Evolutionary conservation across 768 basidiomycete genomes (phyloP), one percentile per base, ranked within the genome.

Genomic region (Suillus placidus): DNA sequence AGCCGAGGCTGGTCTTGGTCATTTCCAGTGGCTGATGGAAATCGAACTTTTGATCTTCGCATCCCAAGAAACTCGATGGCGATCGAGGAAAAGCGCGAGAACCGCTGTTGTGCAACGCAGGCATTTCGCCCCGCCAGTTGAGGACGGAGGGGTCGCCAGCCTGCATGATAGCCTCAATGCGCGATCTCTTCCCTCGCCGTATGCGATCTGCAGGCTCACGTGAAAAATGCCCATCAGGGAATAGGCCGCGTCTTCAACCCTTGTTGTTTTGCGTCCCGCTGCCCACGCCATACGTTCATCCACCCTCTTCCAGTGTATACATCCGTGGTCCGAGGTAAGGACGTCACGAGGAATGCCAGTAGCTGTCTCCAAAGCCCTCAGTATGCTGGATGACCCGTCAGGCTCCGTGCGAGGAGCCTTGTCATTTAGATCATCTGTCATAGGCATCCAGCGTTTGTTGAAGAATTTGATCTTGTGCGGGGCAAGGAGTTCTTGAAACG

Each of bases 211-310:
- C 7, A 76, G 54, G 34, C 65, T 69, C 56, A 71, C 66, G 16
- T 73, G 61, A 55, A 75, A 72, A 20, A 76, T n/a, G 20, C 73
- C 72, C 18, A 75, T 62, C 16, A 76, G 64, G 2, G 63, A 71
- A 49, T 75, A 75, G 16, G 74, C 71, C 4, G 32, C 32, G 43
- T 75, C 74, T 58, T 76, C 74, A 13, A 64, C 55, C 42, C 68
- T 66, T 9, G 69, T 70, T n/a, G 74, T 75, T 47, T 43, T 70
- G 38, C 74, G 68, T 40, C 68, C 64, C 6, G 74, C 69, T 8
- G 71, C 70, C 74, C 73, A 74, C 1, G 6, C 35, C 66, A 76
- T 71, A 35, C 68, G 68, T 52, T 70, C 71, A 9, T 65, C 62
- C 38, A 72, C 34, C 47, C 66, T 61, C 32, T 68, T 55, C 45